These are phyloP conservation scores for Cadophora malorum DNA, from an alignment of 2,329 filamentous ascomycete genomes.

Conservation along the genomic window DNA sequence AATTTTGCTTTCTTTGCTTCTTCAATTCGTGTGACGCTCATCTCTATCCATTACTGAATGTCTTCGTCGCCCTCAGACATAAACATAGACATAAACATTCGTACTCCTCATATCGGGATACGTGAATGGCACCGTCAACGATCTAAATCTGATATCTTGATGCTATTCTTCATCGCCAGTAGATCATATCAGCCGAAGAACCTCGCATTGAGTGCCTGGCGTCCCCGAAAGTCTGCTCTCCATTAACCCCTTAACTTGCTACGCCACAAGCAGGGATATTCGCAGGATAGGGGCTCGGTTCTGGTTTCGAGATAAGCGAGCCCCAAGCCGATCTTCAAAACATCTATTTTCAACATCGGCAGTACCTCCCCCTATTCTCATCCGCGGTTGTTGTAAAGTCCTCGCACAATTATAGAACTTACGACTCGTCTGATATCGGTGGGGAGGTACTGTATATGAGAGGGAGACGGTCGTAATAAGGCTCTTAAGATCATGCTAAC, in stretches of 20 bases:
- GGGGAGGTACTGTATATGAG: background rate
- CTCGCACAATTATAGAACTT: background rate
- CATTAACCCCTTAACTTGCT: background rate
- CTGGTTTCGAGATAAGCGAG: slow-evolving; percentile 5
- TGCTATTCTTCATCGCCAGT: background rate
- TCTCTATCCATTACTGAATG: background rate
- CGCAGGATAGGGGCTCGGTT: background rate
- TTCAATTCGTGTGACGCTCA: background rate
- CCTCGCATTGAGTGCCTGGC: background rate
- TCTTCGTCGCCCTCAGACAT: background rate
- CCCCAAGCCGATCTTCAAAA: background rate
- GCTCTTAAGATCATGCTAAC: background rate
- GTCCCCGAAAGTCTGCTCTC: background rate
- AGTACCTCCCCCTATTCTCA: background rate
- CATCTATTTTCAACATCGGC: background rate
- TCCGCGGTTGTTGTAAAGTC: background rate
- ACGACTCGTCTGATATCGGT: background rate
- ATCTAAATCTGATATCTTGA: background rate
- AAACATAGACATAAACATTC: background rate
- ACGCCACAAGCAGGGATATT: background rate
- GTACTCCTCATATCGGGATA: background rate
- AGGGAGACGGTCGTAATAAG: background rate
- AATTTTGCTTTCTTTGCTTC: background rate
- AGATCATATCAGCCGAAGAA: background rate
- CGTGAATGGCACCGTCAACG: background rate